Evolutionary conservation across 2,329 filamentous ascomycete species (phyloP).

Genomic region (Herpotrichia juniperi): DNA sequence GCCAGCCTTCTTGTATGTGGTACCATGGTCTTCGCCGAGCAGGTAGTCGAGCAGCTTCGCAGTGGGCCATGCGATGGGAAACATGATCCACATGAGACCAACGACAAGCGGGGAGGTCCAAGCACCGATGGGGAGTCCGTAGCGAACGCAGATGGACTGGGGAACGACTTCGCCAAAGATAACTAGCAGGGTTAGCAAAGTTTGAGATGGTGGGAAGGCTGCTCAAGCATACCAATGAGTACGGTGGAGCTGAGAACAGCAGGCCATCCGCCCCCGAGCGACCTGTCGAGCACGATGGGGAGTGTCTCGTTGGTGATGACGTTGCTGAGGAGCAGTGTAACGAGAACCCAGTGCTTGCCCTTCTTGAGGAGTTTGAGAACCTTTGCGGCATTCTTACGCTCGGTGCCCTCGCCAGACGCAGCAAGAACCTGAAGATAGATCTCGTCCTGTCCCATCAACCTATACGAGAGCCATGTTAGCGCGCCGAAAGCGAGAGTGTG

Average conservation of each 20-base stretch:
- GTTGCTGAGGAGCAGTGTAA: constrained; percentile 91
- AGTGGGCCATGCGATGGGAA: constrained; percentile 90
- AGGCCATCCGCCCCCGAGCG: constrained; percentile 90
- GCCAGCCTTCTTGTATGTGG: constrained; percentile 96
- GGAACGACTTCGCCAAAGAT: constrained; percentile 98
- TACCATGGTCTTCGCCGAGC: constrained; percentile 93
- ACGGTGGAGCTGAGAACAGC: constrained; percentile 93
- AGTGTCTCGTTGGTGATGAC: constrained; percentile 61
- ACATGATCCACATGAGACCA: constrained; percentile 87
- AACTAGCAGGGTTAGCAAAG: constrained; percentile 60
- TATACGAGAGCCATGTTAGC: constrained; percentile 42
- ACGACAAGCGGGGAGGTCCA: constrained; percentile 91
- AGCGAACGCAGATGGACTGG: constrained; percentile 95
- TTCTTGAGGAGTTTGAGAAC: constrained; percentile 81
- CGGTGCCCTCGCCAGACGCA: constrained; percentile 80
- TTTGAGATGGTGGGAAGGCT: not conserved
- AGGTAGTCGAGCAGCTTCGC: constrained; percentile 94
- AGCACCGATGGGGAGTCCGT: constrained; percentile 91
- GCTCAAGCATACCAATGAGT: constrained; percentile 81
- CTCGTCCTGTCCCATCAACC: constrained; percentile 79
- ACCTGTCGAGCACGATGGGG: constrained; percentile 92
- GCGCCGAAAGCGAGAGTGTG: constrained; percentile 1
- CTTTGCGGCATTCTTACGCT: constrained; percentile 81
- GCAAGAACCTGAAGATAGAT: constrained; percentile 96
- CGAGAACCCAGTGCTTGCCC: constrained; percentile 98